Evolutionary conservation across 73 alveolate genomes (phyloP).

Genomic region (Stentor roeselii): DNA sequence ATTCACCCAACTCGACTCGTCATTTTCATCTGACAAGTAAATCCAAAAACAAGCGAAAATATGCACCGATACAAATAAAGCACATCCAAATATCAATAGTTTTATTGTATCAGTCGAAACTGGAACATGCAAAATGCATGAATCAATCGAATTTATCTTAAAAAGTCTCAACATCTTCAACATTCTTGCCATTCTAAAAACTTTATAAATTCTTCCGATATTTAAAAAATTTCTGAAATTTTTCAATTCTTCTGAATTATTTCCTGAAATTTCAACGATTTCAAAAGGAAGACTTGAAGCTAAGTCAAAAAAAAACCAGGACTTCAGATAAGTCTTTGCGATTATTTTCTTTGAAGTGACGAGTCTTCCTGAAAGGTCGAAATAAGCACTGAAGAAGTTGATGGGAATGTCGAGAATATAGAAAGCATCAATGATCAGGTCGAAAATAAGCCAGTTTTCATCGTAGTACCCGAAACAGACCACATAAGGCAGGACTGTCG

Average conservation of each 20-base stretch:
- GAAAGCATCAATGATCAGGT: constrained; percentile 39
- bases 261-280: constrained; percentile 15
- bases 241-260: no score
- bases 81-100: constrained; percentile 29
- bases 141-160: constrained; percentile 33
- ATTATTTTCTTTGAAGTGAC: constrained; percentile 44
- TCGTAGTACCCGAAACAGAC: constrained; percentile 32
- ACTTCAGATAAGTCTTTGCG: constrained; percentile 52
- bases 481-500: constrained; percentile 33
- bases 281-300: constrained; percentile 46
- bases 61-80: constrained; percentile 1
- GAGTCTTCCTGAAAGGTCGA: constrained; percentile 39
- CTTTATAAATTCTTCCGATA: constrained; percentile 47
- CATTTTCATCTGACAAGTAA: constrained; percentile 18
- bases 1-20: constrained; percentile 37
- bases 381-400: constrained; percentile 63
- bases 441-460: background rate
- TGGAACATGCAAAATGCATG: constrained; percentile 45
- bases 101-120: constrained; percentile 36
- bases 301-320: constrained; percentile 60
- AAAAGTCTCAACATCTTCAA: constrained; percentile 32
- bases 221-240: constrained; percentile 36
- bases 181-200: constrained; percentile 40
- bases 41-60: constrained; percentile 31
- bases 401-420: constrained; percentile 52